Evolutionary conservation across 495 filamentous ascomycete genomes (phyloP).

Genomic region (Xylaria scruposa): DNA sequence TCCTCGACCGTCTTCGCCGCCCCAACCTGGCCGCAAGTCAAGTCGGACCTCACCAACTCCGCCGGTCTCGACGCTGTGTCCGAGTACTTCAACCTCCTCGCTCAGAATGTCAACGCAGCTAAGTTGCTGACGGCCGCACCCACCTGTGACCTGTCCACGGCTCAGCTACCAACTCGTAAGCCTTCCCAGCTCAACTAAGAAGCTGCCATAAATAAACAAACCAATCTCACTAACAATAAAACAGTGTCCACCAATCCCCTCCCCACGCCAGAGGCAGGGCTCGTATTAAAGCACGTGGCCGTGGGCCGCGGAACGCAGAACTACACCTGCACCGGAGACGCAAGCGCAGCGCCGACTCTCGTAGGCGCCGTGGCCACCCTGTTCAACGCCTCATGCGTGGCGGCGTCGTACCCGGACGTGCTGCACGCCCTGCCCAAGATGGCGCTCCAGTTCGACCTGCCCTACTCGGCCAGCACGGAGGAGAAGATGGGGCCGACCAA

Average conservation of each 20-base stretch:
- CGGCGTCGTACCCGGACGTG: slow-evolving; percentile 68
- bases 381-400: slow-evolving; percentile 85
- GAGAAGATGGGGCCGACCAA: slow-evolving; percentile 57
- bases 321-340: slow-evolving; percentile 78
- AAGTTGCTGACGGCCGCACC: slow-evolving; percentile 47
- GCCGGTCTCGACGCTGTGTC: slow-evolving; percentile 50
- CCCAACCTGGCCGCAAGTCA: slow-evolving; percentile 52
- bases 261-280: slow-evolving; percentile 61
- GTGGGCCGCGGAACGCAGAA: slow-evolving; percentile 91
- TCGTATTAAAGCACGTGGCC: slow-evolving; percentile 74
- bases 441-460: slow-evolving; percentile 62
- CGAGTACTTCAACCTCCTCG: slow-evolving; percentile 62
- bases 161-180: slow-evolving; percentile 54
- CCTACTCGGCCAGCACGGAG: slow-evolving; percentile 46
- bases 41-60: slow-evolving; percentile 41
- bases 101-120: slow-evolving; percentile 52
- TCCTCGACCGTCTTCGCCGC: slow-evolving; percentile 50
- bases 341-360: slow-evolving; percentile 63
- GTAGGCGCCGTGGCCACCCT: slow-evolving; percentile 83
- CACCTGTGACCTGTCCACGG: slow-evolving; percentile 59
- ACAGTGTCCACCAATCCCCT: slow-evolving; percentile 43
- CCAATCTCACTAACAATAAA: slow-evolving; percentile 3
- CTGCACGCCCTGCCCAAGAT: slow-evolving; percentile 60
- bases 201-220: not conserved
- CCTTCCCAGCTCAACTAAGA: no score